Evolutionary conservation across 805 yeast genomes (phyloP).

Genomic region (Metschnikowia arizonensis): DNA sequence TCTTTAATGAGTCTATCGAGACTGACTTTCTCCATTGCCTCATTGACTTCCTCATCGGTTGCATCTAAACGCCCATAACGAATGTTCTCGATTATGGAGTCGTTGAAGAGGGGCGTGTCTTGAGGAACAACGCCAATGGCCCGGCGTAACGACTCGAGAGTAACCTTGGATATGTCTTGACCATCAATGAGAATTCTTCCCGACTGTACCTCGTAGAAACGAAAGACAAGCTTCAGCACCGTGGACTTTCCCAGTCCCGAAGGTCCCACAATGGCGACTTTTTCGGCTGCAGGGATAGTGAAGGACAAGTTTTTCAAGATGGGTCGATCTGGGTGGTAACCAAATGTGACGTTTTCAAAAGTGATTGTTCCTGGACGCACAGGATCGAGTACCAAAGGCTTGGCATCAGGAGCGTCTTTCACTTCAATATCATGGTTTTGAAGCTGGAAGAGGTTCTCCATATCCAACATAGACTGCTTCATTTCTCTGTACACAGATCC

Average conservation of each 20-base stretch:
- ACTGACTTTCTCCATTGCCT: constrained; percentile 66
- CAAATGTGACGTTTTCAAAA: constrained; percentile 90
- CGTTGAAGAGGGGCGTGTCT: constrained; percentile 94
- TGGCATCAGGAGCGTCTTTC: constrained; percentile 58
- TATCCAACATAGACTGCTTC: constrained; percentile 87
- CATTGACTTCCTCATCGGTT: constrained; percentile 61
- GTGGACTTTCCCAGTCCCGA: constrained; percentile 96
- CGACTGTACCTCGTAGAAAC: constrained; percentile 78
- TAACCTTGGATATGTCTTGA: constrained; percentile 74
- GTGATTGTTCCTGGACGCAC: constrained; percentile 66
- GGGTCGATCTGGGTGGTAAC: constrained; percentile 85
- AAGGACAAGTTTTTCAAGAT: constrained; percentile 78
- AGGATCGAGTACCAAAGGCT: constrained; percentile 47
- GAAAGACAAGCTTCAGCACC: constrained; percentile 71
- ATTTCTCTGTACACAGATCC: constrained; percentile 95
- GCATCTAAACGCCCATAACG: constrained; percentile 80
- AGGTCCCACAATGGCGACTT: constrained; percentile 94
- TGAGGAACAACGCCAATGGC: constrained; percentile 94
- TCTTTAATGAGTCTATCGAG: constrained; percentile 58
- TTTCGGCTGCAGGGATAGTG: constrained; percentile 83
- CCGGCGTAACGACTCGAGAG: constrained; percentile 67
- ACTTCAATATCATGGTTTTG: constrained; percentile 72
- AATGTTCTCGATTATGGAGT: constrained; percentile 80
- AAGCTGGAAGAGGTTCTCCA: constrained; percentile 89
- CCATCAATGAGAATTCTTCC: constrained; percentile 87